phyloP scores from a whole-genome alignment of 768 basidiomycete species.

The Cyclocybe cylindracea region DNA sequence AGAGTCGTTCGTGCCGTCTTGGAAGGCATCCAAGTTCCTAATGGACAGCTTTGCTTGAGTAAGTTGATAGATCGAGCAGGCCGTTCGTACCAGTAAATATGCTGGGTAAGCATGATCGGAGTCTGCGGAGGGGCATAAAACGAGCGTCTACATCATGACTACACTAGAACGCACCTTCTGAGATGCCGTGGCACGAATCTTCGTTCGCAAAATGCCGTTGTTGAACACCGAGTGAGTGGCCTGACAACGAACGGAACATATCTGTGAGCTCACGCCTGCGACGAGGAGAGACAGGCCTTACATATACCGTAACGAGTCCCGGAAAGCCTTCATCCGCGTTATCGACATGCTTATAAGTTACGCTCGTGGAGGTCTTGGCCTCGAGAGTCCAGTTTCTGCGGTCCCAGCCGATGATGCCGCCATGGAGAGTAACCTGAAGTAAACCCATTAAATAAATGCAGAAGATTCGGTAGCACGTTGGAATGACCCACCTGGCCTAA shows the following conservation, averaged over 20 bases:
- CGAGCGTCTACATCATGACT: not conserved
- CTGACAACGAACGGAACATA: constrained; percentile 21
- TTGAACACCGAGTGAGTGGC: constrained; percentile 48
- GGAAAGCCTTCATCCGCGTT: constrained; percentile 57
- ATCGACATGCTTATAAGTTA: constrained; percentile 56
- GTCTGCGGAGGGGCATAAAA: constrained; percentile 30
- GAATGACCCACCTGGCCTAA: constrained; percentile 21
- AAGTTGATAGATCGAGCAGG: not conserved
- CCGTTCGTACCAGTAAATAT: constrained; percentile 47
- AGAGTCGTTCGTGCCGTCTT: constrained; percentile 37
- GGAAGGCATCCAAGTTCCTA: constrained; percentile 57
- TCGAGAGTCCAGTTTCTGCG: constrained; percentile 56
- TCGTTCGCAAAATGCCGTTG: constrained; percentile 42
- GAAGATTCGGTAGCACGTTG: not conserved
- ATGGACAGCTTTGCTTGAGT: not conserved
- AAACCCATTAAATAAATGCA: not conserved
- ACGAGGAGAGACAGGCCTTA: constrained; percentile 17
- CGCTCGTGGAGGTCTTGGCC: constrained; percentile 40
- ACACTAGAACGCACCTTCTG: constrained; percentile 30
- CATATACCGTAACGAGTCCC: constrained; percentile 44
- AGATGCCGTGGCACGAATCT: constrained; percentile 46
- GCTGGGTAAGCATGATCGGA: constrained; percentile 58
- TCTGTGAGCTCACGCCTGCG: not conserved
- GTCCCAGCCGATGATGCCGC: constrained; percentile 59
- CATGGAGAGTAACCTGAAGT: constrained; percentile 52